Base-by-base conservation (phyloP, 345 rosid species). In the Geranium rotundifolium region DNA sequence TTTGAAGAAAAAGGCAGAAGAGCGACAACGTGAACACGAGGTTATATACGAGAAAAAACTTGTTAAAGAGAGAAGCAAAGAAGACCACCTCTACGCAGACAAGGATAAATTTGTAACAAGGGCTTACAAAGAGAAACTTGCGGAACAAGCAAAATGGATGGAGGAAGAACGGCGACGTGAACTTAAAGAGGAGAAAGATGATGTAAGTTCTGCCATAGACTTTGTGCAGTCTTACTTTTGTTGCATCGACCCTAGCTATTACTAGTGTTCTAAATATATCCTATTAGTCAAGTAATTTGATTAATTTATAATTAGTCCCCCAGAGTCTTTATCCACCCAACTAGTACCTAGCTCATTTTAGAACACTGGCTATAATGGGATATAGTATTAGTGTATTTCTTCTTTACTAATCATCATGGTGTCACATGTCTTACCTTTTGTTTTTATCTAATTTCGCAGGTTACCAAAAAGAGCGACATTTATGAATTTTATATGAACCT, bases 381-480 rank as follows among this genome's bases (percentile, higher is more conserved):
- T n/a, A n/a, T n/a, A n/a, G n/a, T n/a, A n/a, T n/a, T n/a, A n/a
- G n/a, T n/a, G 7, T 31, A 7, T 7, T 31, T 31, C 37, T 7
- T 31, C 7, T 31, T 7, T 31, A 31, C 37, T 31, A 31, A 57
- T 57, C 15, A n/a, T 57, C 60, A 57, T 57, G 60, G 60, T 12
- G 29, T 19, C 17, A 14, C 17, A 16, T 46, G 52, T 54, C 16
- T 29, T 29, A 59, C 37, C n/a, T n/a, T n/a, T n/a, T n/a, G 49
- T 7, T 14, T 68, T 58, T 13, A 62, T 31, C 37, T 31, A 31
- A 3, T 31, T 31, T 31, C 37, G 7, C 37, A 90, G 99, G 97
- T 93, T 70, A 88, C 95, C 39, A 90, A 86, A 86, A 93, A 93
- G 82, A 84, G 66, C 9, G 92, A 88, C 69, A 72, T 90, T 85